These are phyloP conservation scores for Pyrrhoderma lamaoense DNA, from an alignment of 1,284 basidiomycete species.

Conservation along the genomic window DNA sequence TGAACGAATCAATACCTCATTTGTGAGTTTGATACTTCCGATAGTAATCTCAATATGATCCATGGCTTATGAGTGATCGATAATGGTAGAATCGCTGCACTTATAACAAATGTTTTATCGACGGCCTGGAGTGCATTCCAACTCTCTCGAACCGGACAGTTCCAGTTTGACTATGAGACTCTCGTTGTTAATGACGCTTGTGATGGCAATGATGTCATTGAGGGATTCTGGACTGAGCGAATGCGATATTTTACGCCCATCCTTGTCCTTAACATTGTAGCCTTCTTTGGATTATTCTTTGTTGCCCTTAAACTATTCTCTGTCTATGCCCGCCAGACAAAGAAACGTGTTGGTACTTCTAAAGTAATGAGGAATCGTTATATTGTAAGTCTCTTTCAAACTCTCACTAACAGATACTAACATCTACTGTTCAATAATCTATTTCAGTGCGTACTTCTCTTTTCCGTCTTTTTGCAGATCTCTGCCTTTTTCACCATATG, in stretches of 20 bases:
- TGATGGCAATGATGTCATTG: constrained; percentile 15
- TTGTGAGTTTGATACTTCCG: constrained; percentile 13
- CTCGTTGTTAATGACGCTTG: constrained; percentile 17
- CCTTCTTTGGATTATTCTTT: not conserved
- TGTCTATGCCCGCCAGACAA: constrained; percentile 20
- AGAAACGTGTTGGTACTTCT: constrained; percentile 22
- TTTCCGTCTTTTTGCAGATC: constrained; percentile 23
- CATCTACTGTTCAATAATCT: not conserved
- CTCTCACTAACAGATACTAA: not conserved
- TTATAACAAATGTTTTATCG: constrained; percentile 15
- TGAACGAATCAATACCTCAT: constrained; percentile 20
- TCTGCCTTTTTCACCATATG: constrained; percentile 24
- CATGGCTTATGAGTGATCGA: not conserved
- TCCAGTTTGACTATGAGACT: constrained; percentile 5
- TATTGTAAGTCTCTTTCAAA: constrained; percentile 4
- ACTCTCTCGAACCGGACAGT: constrained; percentile 10
- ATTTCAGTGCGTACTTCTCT: constrained; percentile 20
- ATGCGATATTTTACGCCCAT: constrained; percentile 16
- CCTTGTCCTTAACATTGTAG: constrained; percentile 9
- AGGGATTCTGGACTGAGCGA: constrained; percentile 15
- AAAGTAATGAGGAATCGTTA: constrained; percentile 19
- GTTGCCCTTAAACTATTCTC: not conserved
- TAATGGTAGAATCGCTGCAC: constrained; percentile 12
- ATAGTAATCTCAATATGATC: not conserved
- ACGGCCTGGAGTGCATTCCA: constrained; percentile 18